Percentiles rank a stretch among this genome's conserved stretches.
Evolutionary conservation across 176 grass and related monocot genomes (phyloP).

Genomic region (Cenchrus fungigraminus): DNA sequence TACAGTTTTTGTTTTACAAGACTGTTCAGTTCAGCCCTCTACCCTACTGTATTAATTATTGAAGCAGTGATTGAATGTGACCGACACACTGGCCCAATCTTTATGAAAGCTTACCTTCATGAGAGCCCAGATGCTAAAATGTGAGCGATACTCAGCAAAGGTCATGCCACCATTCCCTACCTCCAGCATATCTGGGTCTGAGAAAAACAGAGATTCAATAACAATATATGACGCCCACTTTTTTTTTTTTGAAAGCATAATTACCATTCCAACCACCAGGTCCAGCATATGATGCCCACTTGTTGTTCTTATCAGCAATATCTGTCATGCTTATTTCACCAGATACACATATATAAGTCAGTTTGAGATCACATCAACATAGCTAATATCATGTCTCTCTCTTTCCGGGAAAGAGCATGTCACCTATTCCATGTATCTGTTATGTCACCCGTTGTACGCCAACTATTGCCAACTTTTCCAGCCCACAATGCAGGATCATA

Average conservation of each 20-base stretch:
- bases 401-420: slow-evolving; percentile 16
- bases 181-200: slow-evolving; percentile 97
- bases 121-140: slow-evolving; percentile 98
- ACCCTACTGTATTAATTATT: neutral
- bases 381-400: neutral
- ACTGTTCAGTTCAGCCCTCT: neutral
- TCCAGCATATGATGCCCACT: slow-evolving; percentile 97
- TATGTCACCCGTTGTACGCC: slow-evolving; percentile 95
- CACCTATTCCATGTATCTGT: slow-evolving; percentile 91
- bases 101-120: slow-evolving; percentile 69
- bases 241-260: slow-evolving; percentile 11
- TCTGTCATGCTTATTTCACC: slow-evolving; percentile 78
- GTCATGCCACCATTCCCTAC: slow-evolving; percentile 93
- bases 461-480: slow-evolving; percentile 90
- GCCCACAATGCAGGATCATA: slow-evolving; percentile 98
- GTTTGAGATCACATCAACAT: slow-evolving; percentile 27
- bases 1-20: neutral
- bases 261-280: slow-evolving; percentile 99
- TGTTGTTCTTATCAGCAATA: slow-evolving; percentile 93
- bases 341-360: slow-evolving; percentile 45
- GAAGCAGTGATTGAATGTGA: neutral
- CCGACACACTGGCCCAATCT: neutral
- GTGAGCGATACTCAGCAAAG: slow-evolving; percentile 77
- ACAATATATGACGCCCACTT: neutral
- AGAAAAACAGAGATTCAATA: slow-evolving; percentile 5